Base-by-base conservation (phyloP, 768 basidiomycete species). In the Termitomyces sp. region DNA sequence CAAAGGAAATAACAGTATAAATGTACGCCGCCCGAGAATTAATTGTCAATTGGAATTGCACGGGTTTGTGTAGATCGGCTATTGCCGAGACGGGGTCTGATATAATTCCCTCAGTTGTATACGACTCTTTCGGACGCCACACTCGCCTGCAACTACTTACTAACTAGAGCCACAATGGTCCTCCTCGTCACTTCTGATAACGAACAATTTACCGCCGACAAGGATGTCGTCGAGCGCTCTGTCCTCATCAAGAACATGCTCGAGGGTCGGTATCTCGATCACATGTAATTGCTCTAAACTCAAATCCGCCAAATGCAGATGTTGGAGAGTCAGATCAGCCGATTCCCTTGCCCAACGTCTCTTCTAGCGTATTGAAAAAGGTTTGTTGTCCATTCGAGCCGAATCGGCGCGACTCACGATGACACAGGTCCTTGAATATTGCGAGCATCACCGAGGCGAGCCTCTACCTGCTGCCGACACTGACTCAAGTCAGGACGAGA, bases 181-280 rank as follows among this genome's bases (percentile, higher is more conserved):
- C 82, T 85, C 64, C 88, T 95, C 74, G 83, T 87, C 68, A 95
- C 93, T 38, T 98, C 96, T 45, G 97, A 99, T 71, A 93, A 91
- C 63, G 97, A 98, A 73, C 84, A 88, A 60, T 99, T 96, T 76
- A 79, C 81, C 51, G 90, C 95, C 60, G 94, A 98, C 68, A 91
- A 87, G 72, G 90, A 94, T 54, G 91, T 99, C 54, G 93, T 93
- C 54, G 91, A 95, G 76, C 90, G 97, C 70, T 88, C 85, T 59
- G 93, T 96, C 10, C 83, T 99, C 64, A 97, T 99, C 74, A 97
- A 96, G 81, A 96, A 97, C 79, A 98, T 99, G 97, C 88, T 98
- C 51, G 97, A 98, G 74, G 97, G 97, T 92, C 55, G 40, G 76
- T 64, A 7, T 38, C 55, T 55, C 51, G 37, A 48, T 54, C 58